Conservation (phyloP, 192 early-diverging fungal species). For the Backusella tarrabulga region DNA sequence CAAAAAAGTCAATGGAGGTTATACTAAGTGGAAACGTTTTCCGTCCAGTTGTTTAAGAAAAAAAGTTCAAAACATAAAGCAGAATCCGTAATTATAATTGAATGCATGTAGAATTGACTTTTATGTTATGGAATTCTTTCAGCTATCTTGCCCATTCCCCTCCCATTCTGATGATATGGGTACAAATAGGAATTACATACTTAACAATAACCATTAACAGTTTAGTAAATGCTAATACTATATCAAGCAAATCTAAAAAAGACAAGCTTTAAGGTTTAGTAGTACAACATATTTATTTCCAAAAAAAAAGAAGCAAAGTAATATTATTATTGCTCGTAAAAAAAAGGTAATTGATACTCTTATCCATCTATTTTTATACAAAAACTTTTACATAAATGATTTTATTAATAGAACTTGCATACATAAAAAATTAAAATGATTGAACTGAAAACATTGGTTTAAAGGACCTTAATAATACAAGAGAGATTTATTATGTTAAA, state of each 20-base stretch:
- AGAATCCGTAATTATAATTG: too few relatives aligned
- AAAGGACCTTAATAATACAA: neutral
- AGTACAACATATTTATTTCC: neutral
- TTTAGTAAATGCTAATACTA: neutral
- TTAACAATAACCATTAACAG: neutral
- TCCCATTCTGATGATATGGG: too few relatives aligned
- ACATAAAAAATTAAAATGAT: neutral
- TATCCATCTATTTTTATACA: neutral
- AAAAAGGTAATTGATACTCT: neutral
- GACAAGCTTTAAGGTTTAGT: neutral
- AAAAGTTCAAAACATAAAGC: too few relatives aligned
- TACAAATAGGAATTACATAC: too few relatives aligned
- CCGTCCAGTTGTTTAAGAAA: too few relatives aligned
- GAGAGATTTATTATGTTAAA: neutral
- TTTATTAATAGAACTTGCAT: neutral
- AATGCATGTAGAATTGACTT: too few relatives aligned
- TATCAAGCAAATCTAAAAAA: neutral
- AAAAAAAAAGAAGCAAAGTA: neutral
- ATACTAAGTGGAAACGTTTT: neutral
- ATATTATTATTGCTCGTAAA: neutral
- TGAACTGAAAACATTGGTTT: neutral
- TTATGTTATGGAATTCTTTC: too few relatives aligned
- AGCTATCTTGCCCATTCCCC: too few relatives aligned
- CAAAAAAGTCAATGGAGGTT: neutral
- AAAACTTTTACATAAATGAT: neutral